These are phyloP conservation scores for Epichloe baconii DNA, from an alignment of 2,329 filamentous ascomycete species.

Conservation along the genomic window DNA sequence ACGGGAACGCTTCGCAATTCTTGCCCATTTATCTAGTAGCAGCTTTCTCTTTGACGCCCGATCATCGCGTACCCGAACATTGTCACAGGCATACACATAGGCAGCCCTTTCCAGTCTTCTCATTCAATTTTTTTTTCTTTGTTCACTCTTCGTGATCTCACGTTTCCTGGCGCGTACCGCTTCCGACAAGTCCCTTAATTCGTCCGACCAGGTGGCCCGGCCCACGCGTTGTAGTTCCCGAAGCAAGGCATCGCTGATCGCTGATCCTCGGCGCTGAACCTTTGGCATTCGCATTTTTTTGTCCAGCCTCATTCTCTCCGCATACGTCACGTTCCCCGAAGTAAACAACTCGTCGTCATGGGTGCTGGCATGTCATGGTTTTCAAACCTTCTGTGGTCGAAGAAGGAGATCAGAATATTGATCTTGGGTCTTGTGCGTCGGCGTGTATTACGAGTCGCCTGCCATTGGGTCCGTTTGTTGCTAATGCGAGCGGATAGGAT, in stretches of 20 bases:
- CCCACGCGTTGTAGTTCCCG: constrained; percentile 1
- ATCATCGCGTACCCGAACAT: not conserved
- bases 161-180: too few relatives aligned
- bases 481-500: constrained; percentile 45
- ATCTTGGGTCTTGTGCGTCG: constrained; percentile 75
- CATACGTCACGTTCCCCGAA: not conserved
- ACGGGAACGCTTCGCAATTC: constrained; percentile 7
- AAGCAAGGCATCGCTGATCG: not conserved
- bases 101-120: not conserved
- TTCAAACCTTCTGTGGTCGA: constrained; percentile 66
- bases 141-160: not conserved
- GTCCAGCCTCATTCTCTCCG: not conserved
- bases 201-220: constrained; percentile 1
- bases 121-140: not conserved
- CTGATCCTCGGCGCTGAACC: constrained; percentile 1
- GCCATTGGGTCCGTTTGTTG: not conserved
- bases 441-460: not conserved
- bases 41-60: not conserved
- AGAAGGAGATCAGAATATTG: constrained; percentile 96
- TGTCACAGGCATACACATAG: not conserved
- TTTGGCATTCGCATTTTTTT: not conserved
- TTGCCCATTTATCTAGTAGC: not conserved
- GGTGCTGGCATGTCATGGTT: constrained; percentile 55
- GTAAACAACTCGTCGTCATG: constrained; percentile 32
- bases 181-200: not conserved